Evolutionary conservation across 257 asterid genomes (phyloP), one percentile per base, ranked within the genome.

Genomic region (Capsicum baccatum): DNA sequence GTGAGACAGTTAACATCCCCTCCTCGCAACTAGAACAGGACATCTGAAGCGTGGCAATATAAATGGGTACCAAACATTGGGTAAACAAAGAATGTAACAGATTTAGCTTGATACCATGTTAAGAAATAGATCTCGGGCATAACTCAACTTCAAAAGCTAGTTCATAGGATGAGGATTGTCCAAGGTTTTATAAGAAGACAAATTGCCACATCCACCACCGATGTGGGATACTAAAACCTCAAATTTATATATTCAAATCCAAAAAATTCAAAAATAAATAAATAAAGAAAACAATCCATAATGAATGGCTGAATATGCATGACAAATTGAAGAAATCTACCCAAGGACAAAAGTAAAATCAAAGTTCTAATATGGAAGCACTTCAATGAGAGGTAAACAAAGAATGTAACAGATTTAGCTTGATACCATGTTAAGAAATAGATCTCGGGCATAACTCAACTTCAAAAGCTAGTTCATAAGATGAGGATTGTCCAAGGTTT

Each of bases 191-290:
- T 33, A 66, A 13, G 48, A 66, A 33, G 10, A 68, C 19, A 68
- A 68, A 68, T 68, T 15, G 78, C 78, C 78, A 68, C 78, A 68
- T 39, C 10, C 78, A 68, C 33, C 54, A 68, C 52, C 21, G 14
- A 68, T 15, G 78, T 39, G 26, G 26, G 54, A 68, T 68, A 68
- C 54, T 68, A 37, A 68, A 13, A 39, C 37, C 78, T 39, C 63
- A 52, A 73, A 47, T 73, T 10, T 12, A n/a, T 14, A 48, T 6
- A 73, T 73, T 73, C 59, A n/a, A 52, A 76, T 63, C 81, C 19
- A 15, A 76, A 21, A 73, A 19, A 21, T 13, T 76, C 48, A 13
- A 74, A 7, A 4, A 50, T 26, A 26, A 26, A 26, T 26, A 26
- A 52, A 10, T 52, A 76, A 52, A 52, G 60, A 48, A 60, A 76